phyloP scores from a whole-genome alignment of 164 flowering plant species.

The Vitis labrusca region DNA sequence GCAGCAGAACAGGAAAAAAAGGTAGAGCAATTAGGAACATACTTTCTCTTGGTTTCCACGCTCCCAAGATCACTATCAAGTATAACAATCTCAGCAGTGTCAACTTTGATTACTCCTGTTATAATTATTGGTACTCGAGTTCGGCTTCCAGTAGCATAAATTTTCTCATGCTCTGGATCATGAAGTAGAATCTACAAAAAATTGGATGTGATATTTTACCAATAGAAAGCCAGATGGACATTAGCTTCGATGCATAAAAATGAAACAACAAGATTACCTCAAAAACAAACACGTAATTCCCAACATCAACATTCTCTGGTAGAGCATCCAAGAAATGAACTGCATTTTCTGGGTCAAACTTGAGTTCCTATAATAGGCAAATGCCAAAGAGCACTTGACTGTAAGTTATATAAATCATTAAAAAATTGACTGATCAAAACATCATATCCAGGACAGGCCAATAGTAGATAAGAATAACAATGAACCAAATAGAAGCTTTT shows the following conservation, averaged over 20 bases:
- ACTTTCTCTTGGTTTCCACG: conserved; percentile 68
- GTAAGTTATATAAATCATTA: not conserved
- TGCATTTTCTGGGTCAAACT: conserved; percentile 48
- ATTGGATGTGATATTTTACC: not conserved
- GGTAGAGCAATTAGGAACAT: conserved; percentile 17
- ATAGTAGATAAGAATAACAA: too few species aligned
- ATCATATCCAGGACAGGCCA: too few species aligned
- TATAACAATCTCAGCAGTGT: conserved; percentile 63
- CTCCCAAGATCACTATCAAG: conserved; percentile 87
- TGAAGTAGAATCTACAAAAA: conserved; percentile 56
- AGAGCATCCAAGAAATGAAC: conserved; percentile 59
- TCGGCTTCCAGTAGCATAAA: conserved; percentile 72
- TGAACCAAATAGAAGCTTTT: too few species aligned
- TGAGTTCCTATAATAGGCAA: conserved; percentile 59
- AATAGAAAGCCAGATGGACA: conserved; percentile 7
- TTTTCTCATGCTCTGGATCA: conserved; percentile 57
- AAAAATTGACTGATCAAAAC: not conserved
- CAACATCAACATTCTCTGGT: conserved; percentile 70
- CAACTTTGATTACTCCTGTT: conserved; percentile 67
- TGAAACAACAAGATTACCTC: conserved; percentile 49
- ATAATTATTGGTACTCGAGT: conserved; percentile 52
- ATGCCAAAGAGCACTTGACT: not conserved
- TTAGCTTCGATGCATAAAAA: not conserved
- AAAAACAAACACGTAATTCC: conserved; percentile 67
- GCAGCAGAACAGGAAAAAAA: not conserved